phyloP scores from a whole-genome alignment of 139 green algal species.

The Chlorella sp. region DNA sequence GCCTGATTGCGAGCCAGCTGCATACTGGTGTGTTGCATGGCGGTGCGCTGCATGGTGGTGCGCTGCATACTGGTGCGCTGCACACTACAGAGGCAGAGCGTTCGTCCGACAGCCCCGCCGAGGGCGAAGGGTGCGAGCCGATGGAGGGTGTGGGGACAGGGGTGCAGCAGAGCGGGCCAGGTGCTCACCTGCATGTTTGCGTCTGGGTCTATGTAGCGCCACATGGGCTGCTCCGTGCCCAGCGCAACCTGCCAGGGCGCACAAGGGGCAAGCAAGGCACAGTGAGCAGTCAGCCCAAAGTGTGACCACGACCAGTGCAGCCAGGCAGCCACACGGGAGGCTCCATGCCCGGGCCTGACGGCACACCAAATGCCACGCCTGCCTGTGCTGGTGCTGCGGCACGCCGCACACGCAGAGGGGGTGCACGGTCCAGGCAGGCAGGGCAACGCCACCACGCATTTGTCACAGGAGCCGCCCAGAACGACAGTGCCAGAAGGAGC shows the following conservation, averaged over 20 bases:
- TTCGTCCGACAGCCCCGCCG: too few species aligned
- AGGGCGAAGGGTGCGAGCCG: too few species aligned
- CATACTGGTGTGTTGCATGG: too few species aligned
- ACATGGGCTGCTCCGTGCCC: slow-evolving; percentile 56
- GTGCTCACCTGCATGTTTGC: slow-evolving; percentile 43
- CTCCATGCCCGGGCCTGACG: neutral
- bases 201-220: slow-evolving; percentile 56
- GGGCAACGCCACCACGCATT: neutral
- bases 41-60: too few species aligned
- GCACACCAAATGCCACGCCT: neutral
- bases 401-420: neutral
- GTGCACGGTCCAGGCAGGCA: neutral
- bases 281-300: neutral
- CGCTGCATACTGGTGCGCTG: too few species aligned
- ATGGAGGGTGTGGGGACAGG: too few species aligned
- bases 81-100: too few species aligned
- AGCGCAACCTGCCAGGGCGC: slow-evolving; percentile 9
- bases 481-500: too few species aligned
- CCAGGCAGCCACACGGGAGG: neutral
- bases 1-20: too few species aligned
- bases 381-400: neutral
- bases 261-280: neutral
- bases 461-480: too few species aligned
- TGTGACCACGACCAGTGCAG: neutral
- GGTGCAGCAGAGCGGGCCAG: neutral